Percentiles rank a stretch among this genome's conserved stretches.
Conservation (phyloP, 228 moss, liverwort and hornwort genomes). For the Sphagnum magellanicum region DNA sequence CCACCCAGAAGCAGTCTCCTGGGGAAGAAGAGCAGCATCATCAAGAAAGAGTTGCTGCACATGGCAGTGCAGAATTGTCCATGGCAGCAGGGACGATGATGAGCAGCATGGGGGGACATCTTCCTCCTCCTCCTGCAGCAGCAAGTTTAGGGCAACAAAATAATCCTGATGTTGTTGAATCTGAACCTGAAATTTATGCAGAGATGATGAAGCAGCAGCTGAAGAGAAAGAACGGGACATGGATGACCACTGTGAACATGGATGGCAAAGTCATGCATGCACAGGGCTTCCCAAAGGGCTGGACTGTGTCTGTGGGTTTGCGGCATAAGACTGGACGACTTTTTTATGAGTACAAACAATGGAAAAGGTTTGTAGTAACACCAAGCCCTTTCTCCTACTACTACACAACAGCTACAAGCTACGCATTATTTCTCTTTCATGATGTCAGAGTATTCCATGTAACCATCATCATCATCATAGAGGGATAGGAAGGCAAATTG, state of each 20-base stretch:
- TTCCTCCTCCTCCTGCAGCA: background rate
- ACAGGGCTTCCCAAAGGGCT: slow-evolving; percentile 38
- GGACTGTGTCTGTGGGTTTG: slow-evolving; percentile 43
- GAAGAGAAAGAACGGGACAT: slow-evolving; percentile 30
- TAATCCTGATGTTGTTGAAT: too few relatives aligned
- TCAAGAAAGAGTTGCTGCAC: too few relatives aligned
- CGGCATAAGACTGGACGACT: slow-evolving; percentile 25
- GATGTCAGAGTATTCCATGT: too few relatives aligned
- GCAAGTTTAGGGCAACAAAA: background rate
- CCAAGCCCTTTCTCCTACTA: too few relatives aligned
- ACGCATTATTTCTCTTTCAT: too few relatives aligned
- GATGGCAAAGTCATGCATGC: slow-evolving; percentile 37
- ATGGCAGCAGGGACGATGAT: background rate
- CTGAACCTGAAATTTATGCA: background rate
- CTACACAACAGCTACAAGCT: too few relatives aligned
- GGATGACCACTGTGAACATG: slow-evolving; percentile 20
- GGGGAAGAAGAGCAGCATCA: too few relatives aligned
- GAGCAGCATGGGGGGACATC: background rate
- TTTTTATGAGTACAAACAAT: slow-evolving; percentile 37
- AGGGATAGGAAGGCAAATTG: background rate
- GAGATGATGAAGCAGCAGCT: slow-evolving; percentile 26
- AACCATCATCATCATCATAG: too few relatives aligned
- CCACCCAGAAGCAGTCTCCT: too few relatives aligned
- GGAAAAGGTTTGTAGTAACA: slow-evolving; percentile 26
- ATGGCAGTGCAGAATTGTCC: background rate